phyloP scores from a whole-genome alignment of 2,329 filamentous ascomycete genomes.

The Xylaria arbuscula region DNA sequence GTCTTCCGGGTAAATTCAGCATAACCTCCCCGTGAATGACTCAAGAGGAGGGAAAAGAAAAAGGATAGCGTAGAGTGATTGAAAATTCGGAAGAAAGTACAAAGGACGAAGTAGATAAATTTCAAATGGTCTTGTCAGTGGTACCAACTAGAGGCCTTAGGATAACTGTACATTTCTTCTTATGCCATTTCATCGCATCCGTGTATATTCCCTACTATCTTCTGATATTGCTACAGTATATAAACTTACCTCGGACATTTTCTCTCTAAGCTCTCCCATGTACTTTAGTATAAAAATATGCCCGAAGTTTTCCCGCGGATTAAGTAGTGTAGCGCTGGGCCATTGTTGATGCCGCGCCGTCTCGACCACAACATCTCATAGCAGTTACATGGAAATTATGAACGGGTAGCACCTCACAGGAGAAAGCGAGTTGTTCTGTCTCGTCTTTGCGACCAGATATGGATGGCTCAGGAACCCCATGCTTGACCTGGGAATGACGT shows the following conservation, averaged over 20 bases:
- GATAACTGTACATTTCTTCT: background rate
- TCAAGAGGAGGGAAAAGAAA: no score
- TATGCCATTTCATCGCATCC: background rate
- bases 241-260: background rate
- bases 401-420: background rate
- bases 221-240: no score
- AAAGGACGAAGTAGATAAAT: no score
- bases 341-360: background rate
- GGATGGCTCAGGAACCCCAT: background rate
- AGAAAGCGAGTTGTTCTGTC: background rate
- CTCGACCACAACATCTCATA: background rate
- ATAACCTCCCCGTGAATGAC: no score
- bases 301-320: constrained; percentile 33
- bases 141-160: no score
- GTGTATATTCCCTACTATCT: no score
- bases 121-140: no score
- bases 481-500: background rate
- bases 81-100: no score
- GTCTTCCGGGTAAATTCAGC: background rate
- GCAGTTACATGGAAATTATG: background rate
- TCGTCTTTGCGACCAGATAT: background rate
- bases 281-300: background rate
- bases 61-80: no score
- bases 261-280: background rate
- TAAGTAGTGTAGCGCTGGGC: background rate